Evolutionary conservation across 2,329 filamentous ascomycete genomes (phyloP).

Genomic region (Tolypocladium amazonense): DNA sequence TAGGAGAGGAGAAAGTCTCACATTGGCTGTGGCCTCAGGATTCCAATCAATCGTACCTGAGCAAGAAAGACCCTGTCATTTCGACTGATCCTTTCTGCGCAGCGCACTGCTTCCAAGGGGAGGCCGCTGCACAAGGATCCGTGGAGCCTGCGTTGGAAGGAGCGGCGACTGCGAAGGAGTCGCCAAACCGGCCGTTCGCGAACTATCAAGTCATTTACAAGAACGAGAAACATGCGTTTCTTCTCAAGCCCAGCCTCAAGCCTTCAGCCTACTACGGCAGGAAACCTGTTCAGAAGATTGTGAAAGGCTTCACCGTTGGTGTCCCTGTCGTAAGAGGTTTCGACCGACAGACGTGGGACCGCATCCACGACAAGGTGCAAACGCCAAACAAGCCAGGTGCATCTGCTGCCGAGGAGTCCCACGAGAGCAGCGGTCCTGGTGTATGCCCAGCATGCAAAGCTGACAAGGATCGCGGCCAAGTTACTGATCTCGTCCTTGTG

Average conservation of each 20-base stretch:
- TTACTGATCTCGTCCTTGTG: conserved; percentile 82
- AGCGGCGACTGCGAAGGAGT: conserved; percentile 26
- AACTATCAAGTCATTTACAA: conserved; percentile 82
- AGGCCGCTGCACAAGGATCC: conserved; percentile 45
- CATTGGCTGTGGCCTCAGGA: conserved; percentile 70
- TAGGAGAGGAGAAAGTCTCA: conserved; percentile 84
- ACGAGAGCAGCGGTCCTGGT: conserved; percentile 15
- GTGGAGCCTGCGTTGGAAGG: conserved; percentile 22
- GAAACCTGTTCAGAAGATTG: conserved; percentile 71
- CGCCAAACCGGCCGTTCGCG: conserved; percentile 48
- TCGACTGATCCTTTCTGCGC: conserved; percentile 49
- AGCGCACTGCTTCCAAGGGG: conserved; percentile 46
- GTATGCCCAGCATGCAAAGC: conserved; percentile 49
- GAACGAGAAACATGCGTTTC: conserved; percentile 63
- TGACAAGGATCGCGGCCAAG: conserved; percentile 54
- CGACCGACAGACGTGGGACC: conserved; percentile 65
- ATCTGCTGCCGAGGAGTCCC: conserved; percentile 16
- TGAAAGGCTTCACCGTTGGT: conserved; percentile 72
- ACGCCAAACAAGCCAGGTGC: conserved; percentile 16
- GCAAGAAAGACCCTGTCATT: conserved; percentile 26
- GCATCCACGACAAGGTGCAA: conserved; percentile 45
- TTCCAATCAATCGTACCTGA: conserved; percentile 10
- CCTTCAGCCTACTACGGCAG: conserved; percentile 80
- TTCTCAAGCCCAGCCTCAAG: conserved; percentile 75
- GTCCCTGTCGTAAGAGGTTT: conserved; percentile 87